Evolutionary conservation across 1,139 yeast species (phyloP).

Genomic region (Zygoascus sp.): DNA sequence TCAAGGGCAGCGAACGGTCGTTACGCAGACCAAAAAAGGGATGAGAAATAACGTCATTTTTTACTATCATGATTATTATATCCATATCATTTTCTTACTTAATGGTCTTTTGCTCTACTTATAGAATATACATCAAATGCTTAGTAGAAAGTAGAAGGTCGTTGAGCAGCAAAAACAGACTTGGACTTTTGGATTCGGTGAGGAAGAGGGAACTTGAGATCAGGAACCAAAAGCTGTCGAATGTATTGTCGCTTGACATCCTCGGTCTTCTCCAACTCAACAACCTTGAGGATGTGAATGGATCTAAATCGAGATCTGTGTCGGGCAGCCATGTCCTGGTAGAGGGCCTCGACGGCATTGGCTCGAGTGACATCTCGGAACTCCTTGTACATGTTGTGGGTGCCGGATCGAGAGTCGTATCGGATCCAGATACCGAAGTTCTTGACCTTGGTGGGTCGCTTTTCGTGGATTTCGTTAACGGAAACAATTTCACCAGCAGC

Average conservation of each 20-base stretch:
- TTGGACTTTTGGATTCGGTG: slow-evolving; percentile 96
- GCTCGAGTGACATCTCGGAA: slow-evolving; percentile 99
- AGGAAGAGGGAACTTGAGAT: slow-evolving; percentile 99
- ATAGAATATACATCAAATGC: slow-evolving; percentile 16
- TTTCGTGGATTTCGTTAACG: slow-evolving; percentile 84
- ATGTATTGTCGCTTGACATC: slow-evolving; percentile 99
- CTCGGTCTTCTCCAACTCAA: slow-evolving; percentile 94
- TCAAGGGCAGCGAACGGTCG: too few species aligned
- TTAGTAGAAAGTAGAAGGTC: slow-evolving; percentile 97
- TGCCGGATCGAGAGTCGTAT: slow-evolving; percentile 99
- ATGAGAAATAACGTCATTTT: too few species aligned
- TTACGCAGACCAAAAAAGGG: too few species aligned
- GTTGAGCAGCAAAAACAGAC: slow-evolving; percentile 83
- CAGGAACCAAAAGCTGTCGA: slow-evolving; percentile 93
- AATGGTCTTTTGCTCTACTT: slow-evolving; percentile 8
- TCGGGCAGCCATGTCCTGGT: slow-evolving; percentile 99
- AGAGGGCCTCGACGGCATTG: slow-evolving; percentile 97
- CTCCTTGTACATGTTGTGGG: slow-evolving; percentile 99
- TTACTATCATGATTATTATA: neutral
- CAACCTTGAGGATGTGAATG: slow-evolving; percentile 93
- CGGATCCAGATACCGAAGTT: slow-evolving; percentile 99
- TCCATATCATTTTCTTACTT: slow-evolving; percentile 6
- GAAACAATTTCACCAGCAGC: slow-evolving; percentile 99
- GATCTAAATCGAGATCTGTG: slow-evolving; percentile 99
- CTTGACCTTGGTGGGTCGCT: slow-evolving; percentile 98